Percentiles rank a stretch among this genome's conserved stretches.
phyloP scores from a whole-genome alignment of 2,329 filamentous ascomycete species.

The Lachnellula cervina region DNA sequence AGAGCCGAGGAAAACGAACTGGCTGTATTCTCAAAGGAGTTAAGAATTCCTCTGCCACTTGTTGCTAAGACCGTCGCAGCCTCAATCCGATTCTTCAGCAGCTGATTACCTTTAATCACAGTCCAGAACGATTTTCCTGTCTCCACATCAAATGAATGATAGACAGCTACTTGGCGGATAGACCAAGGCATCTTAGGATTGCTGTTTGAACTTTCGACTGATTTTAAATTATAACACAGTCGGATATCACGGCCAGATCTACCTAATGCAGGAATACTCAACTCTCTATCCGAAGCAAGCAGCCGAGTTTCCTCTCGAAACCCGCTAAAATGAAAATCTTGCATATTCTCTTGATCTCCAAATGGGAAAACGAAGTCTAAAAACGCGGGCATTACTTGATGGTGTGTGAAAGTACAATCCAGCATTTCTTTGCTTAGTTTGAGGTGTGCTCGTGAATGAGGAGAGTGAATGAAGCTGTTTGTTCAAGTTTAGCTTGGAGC shows the following conservation, averaged over 20 bases:
- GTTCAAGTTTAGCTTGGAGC: neutral
- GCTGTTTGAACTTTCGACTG: constrained; percentile 27
- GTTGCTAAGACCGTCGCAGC: constrained; percentile 10
- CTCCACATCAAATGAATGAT: constrained; percentile 37
- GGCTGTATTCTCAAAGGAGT: neutral
- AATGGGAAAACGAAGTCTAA: constrained; percentile 37
- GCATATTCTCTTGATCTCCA: constrained; percentile 27
- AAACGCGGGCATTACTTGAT: constrained; percentile 34
- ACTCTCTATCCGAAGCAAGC: neutral
- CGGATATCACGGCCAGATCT: constrained; percentile 35
- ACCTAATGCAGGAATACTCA: constrained; percentile 27
- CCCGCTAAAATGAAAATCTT: constrained; percentile 36
- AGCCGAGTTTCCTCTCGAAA: constrained; percentile 31
- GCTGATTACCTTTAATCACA: constrained; percentile 34
- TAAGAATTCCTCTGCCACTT: neutral
- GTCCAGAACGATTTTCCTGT: constrained; percentile 34
- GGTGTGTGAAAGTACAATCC: constrained; percentile 23
- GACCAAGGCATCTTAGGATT: constrained; percentile 30
- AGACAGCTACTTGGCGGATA: constrained; percentile 34
- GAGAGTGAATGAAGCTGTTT: constrained; percentile 22
- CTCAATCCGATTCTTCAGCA: constrained; percentile 30
- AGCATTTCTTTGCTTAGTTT: constrained; percentile 18
- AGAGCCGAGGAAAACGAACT: constrained; percentile 21
- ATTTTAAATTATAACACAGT: constrained; percentile 38
- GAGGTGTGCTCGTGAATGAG: constrained; percentile 19